Conservation (phyloP, 768 basidiomycete genomes). For the Chalciporus chontae region DNA sequence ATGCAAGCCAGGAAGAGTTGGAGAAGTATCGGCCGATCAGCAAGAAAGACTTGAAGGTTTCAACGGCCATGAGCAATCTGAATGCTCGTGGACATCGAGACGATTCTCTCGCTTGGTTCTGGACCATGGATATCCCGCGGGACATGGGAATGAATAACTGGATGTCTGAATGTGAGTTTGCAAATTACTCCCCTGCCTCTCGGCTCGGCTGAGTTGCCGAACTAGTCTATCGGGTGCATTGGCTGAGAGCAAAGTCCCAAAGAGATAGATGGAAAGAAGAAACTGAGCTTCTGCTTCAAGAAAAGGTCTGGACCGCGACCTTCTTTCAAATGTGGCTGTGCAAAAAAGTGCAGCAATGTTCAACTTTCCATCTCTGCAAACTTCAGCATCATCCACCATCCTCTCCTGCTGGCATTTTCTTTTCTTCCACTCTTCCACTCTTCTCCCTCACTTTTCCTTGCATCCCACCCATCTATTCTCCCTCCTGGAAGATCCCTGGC, state of each 20-base stretch:
- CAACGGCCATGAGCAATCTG: background rate
- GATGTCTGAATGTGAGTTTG: conserved; percentile 9
- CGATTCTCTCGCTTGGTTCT: conserved; percentile 6
- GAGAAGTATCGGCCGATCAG: background rate
- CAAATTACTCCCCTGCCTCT: background rate
- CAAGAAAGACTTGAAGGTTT: conserved; percentile 2
- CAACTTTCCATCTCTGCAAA: no score
- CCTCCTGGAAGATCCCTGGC: no score
- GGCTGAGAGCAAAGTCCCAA: conserved; percentile 4
- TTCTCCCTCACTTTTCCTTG: no score
- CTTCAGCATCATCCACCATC: no score
- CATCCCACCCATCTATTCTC: no score
- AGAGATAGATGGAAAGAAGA: conserved; percentile 3
- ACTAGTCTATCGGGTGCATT: conserved; percentile 4
- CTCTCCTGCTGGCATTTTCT: no score
- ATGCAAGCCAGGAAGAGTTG: background rate
- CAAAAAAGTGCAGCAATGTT: no score
- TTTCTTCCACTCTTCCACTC: no score
- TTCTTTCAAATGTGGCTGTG: no score
- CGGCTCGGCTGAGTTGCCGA: background rate
- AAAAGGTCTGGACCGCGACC: background rate
- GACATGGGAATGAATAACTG: conserved; percentile 1
- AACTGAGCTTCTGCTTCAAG: background rate
- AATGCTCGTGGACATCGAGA: conserved; percentile 3
- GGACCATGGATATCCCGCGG: conserved; percentile 3